These are phyloP conservation scores for Xerocomellus chrysenteron DNA, from an alignment of 768 basidiomycete species.

Conservation along the genomic window DNA sequence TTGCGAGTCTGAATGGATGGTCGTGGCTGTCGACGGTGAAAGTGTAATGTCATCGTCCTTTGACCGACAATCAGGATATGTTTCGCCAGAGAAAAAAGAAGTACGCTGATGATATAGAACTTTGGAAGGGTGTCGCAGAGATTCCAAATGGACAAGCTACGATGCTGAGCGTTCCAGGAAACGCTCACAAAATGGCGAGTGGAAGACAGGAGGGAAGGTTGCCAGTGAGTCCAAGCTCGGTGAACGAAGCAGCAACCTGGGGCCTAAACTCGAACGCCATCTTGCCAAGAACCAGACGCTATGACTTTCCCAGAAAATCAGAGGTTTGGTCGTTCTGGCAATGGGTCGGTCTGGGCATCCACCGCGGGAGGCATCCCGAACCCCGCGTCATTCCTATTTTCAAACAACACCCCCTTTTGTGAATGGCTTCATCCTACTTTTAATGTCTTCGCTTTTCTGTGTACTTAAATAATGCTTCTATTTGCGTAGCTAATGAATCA, in stretches of 20 bases:
- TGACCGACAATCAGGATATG: background rate
- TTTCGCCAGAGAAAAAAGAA: background rate
- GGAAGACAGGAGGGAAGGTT: background rate
- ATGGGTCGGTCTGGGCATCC: too few species aligned
- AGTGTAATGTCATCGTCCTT: background rate
- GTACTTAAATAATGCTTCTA: too few species aligned
- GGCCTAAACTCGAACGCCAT: conserved; percentile 5
- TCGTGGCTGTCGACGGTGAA: background rate
- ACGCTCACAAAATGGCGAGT: background rate
- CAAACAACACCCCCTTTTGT: too few species aligned
- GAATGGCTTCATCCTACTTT: too few species aligned
- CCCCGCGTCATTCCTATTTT: too few species aligned
- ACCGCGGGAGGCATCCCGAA: too few species aligned
- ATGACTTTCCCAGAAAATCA: too few species aligned
- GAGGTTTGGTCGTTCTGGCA: too few species aligned
- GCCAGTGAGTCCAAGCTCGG: conserved; percentile 2
- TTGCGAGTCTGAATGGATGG: background rate
- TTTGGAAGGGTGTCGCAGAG: background rate
- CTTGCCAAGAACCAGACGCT: background rate
- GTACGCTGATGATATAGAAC: background rate
- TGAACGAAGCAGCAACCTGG: conserved; percentile 1
- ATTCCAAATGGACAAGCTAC: background rate
- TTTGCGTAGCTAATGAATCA: too few species aligned
- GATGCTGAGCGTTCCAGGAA: background rate
- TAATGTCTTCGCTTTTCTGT: too few species aligned